Evolutionary conservation across 805 yeast genomes (phyloP).

Genomic region (Nakazawaea wickerhamii): DNA sequence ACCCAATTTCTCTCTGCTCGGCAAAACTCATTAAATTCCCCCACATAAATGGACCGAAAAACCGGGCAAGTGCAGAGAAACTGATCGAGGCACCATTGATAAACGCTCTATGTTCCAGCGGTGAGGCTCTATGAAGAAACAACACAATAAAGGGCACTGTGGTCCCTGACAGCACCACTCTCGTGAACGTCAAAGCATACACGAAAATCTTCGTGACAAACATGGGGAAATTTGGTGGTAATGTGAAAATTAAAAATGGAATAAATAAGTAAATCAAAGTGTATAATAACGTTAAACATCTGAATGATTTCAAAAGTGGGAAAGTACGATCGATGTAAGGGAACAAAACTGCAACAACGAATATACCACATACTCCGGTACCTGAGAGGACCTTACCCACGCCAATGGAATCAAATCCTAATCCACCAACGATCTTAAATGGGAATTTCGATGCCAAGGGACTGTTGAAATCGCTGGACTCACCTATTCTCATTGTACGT

Average conservation of each 20-base stretch:
- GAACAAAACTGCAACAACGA: constrained; percentile 43
- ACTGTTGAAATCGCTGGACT: neutral
- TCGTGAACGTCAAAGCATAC: constrained; percentile 2
- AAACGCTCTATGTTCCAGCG: constrained; percentile 49
- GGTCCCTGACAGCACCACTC: constrained; percentile 23
- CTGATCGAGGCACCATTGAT: constrained; percentile 57
- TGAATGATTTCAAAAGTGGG: constrained; percentile 40
- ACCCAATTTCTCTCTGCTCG: constrained; percentile 6
- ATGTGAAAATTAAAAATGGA: constrained; percentile 44
- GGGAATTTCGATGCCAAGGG: constrained; percentile 33
- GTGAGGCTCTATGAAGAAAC: constrained; percentile 49
- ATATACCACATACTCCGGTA: constrained; percentile 49
- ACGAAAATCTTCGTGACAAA: too few species aligned
- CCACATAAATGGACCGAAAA: constrained; percentile 53
- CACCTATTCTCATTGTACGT: constrained; percentile 4
- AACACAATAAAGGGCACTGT: constrained; percentile 46
- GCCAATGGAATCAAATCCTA: constrained; percentile 39
- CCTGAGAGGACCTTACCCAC: constrained; percentile 47
- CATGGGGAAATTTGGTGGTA: constrained; percentile 19
- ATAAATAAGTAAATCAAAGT: constrained; percentile 40
- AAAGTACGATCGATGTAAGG: constrained; percentile 46
- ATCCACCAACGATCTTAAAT: constrained; percentile 44
- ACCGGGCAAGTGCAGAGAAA: constrained; percentile 48
- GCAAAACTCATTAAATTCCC: constrained; percentile 27
- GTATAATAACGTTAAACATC: constrained; percentile 32